Evolutionary conservation across 352 stramenopile species (phyloP).

Genomic region (Phytophthora pseudosyringae): DNA sequence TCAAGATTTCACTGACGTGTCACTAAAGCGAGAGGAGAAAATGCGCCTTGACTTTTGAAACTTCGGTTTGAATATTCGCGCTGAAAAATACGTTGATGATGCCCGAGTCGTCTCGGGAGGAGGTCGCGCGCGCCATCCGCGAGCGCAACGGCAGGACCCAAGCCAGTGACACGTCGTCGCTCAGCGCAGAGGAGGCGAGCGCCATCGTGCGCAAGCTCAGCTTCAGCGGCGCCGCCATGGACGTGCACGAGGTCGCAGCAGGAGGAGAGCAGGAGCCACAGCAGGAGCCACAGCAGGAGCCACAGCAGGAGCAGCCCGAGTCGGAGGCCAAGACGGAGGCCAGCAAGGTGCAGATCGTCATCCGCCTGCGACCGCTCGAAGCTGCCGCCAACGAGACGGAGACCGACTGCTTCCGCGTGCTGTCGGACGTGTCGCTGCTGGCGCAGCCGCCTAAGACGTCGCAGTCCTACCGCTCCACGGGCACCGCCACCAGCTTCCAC

Average conservation of each 20-base stretch:
- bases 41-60: neutral
- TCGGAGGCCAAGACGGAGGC: constrained; percentile 11
- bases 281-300: constrained; percentile 13
- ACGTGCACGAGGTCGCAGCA: constrained; percentile 31
- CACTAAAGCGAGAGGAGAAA: neutral
- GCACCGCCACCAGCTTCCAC: constrained; percentile 78
- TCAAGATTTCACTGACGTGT: constrained; percentile 16
- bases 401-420: constrained; percentile 67
- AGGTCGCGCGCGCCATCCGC: constrained; percentile 29
- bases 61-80: constrained; percentile 18
- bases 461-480: constrained; percentile 76
- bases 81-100: constrained; percentile 1
- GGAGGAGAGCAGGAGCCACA: neutral
- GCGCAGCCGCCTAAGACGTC: constrained; percentile 78
- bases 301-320: constrained; percentile 23
- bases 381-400: constrained; percentile 15
- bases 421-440: constrained; percentile 67
- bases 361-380: constrained; percentile 65
- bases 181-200: constrained; percentile 16
- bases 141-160: constrained; percentile 26
- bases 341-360: constrained; percentile 63
- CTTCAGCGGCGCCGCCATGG: constrained; percentile 56
- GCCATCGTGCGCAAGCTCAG: constrained; percentile 64
- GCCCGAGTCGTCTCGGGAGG: constrained; percentile 16
- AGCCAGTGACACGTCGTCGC: constrained; percentile 18